These are phyloP conservation scores for Agaricus sinodeliciosus DNA, from an alignment of 768 basidiomycete genomes.

Conservation along the genomic window DNA sequence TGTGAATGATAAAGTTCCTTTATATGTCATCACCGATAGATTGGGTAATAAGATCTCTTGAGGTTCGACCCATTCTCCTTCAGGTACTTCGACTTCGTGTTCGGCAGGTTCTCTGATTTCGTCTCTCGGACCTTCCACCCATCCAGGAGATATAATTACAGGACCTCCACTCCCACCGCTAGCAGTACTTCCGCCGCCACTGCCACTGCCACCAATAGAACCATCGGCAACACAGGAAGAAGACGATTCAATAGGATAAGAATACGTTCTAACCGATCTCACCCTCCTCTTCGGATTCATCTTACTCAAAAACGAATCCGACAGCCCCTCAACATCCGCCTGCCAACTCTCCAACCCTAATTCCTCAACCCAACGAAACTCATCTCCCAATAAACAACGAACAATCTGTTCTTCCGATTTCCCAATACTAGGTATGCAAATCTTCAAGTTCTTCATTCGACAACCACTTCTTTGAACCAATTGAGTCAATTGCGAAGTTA, in stretches of 20 bases:
- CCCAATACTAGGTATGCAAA: slow-evolving; percentile 7
- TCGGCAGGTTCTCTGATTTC: slow-evolving; percentile 2
- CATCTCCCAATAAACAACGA: background rate
- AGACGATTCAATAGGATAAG: background rate
- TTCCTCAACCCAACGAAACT: background rate
- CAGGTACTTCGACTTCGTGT: background rate
- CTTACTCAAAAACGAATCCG: slow-evolving; percentile 5
- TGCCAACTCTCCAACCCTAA: slow-evolving; percentile 10
- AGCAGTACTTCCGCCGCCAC: background rate
- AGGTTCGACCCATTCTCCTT: background rate
- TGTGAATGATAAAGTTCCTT: slow-evolving; percentile 2
- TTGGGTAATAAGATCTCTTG: slow-evolving; percentile 7
- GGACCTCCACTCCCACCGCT: background rate
- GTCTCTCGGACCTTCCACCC: slow-evolving; percentile 4
- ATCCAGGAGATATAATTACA: background rate
- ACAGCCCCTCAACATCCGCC: slow-evolving; percentile 5
- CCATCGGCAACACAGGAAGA: background rate
- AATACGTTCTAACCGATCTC: slow-evolving; percentile 4
- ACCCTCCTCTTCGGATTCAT: slow-evolving; percentile 10
- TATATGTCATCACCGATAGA: slow-evolving; percentile 1
- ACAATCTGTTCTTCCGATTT: slow-evolving; percentile 5
- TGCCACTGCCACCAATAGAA: background rate
- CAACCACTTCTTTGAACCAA: background rate
- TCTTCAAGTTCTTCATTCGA: background rate
- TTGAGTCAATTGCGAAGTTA: slow-evolving; percentile 1